Conservation (phyloP, 208 protist species). For the Leptomonas seymouri region DNA sequence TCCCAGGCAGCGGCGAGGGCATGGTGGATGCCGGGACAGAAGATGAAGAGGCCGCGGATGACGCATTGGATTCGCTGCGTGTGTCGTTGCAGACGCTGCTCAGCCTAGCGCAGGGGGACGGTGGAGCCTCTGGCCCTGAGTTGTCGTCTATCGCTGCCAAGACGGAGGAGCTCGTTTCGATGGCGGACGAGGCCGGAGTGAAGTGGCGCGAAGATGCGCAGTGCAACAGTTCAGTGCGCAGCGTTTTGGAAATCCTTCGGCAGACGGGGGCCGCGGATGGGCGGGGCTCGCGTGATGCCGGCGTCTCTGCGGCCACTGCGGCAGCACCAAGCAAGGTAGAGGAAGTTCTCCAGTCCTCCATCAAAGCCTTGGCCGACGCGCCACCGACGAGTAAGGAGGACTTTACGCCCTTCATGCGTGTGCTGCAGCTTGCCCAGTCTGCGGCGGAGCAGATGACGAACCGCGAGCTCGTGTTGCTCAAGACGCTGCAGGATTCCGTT, state of each 20-base stretch:
- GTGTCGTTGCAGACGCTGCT: constrained; percentile 24
- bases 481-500: constrained; percentile 52
- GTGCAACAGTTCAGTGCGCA: constrained; percentile 7
- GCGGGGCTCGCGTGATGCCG: background rate
- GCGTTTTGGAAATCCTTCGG: constrained; percentile 21
- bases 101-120: constrained; percentile 10
- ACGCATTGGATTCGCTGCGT: constrained; percentile 20
- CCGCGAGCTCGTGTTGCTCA: constrained; percentile 41
- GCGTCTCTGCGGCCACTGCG: background rate
- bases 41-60: background rate
- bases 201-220: constrained; percentile 25
- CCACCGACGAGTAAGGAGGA: constrained; percentile 36
- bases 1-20: background rate
- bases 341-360: constrained; percentile 22
- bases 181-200: constrained; percentile 19
- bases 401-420: constrained; percentile 43
- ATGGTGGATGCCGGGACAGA: background rate
- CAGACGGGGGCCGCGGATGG: constrained; percentile 2
- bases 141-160: constrained; percentile 21
- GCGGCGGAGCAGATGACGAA: constrained; percentile 34
- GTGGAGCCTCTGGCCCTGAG: background rate
- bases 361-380: constrained; percentile 7
- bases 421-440: constrained; percentile 40
- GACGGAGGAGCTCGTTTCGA: constrained; percentile 26
- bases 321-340: constrained; percentile 25